Evolutionary conservation across 2,329 filamentous ascomycete genomes (phyloP).

Genomic region (Sporothrix euskadiensis): DNA sequence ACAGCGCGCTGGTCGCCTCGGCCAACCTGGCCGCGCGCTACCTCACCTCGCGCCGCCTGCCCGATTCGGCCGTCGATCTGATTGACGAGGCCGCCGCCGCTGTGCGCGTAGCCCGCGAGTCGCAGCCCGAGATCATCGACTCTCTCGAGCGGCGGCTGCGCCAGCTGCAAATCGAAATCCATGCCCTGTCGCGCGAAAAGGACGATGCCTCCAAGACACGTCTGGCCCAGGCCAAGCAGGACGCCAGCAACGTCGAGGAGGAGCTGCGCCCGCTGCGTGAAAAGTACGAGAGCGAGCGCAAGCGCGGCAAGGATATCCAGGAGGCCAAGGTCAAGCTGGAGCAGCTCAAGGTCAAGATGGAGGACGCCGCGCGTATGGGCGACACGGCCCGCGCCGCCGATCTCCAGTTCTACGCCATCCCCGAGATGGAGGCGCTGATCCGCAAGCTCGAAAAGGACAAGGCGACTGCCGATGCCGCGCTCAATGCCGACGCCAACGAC

Average conservation of each 20-base stretch:
- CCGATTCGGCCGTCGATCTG: constrained; percentile 94
- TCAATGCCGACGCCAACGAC: constrained; percentile 58
- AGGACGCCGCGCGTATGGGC: constrained; percentile 85
- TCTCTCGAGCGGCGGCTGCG: constrained; percentile 86
- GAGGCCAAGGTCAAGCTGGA: constrained; percentile 95
- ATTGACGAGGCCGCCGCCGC: constrained; percentile 96
- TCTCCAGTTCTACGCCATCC: constrained; percentile 95
- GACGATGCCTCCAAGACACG: constrained; percentile 88
- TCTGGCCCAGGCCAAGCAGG: constrained; percentile 78
- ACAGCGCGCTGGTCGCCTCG: constrained; percentile 86
- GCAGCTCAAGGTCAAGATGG: constrained; percentile 83
- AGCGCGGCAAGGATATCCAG: constrained; percentile 87
- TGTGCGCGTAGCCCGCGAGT: constrained; percentile 93
- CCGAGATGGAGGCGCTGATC: constrained; percentile 82
- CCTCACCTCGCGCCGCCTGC: constrained; percentile 83
- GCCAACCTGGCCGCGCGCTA: constrained; percentile 93
- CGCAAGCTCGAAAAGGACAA: constrained; percentile 79
- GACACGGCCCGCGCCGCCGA: constrained; percentile 88
- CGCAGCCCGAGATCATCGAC: constrained; percentile 92
- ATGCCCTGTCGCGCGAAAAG: constrained; percentile 89
- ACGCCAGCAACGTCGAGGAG: constrained; percentile 92
- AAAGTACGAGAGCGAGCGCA: constrained; percentile 93
- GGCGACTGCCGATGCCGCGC: constrained; percentile 70
- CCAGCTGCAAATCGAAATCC: constrained; percentile 96
- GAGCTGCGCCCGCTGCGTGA: constrained; percentile 88